These are phyloP conservation scores for Chaetomiaceae sp. DNA, from an alignment of 2,329 filamentous ascomycete species.

Conservation along the genomic window DNA sequence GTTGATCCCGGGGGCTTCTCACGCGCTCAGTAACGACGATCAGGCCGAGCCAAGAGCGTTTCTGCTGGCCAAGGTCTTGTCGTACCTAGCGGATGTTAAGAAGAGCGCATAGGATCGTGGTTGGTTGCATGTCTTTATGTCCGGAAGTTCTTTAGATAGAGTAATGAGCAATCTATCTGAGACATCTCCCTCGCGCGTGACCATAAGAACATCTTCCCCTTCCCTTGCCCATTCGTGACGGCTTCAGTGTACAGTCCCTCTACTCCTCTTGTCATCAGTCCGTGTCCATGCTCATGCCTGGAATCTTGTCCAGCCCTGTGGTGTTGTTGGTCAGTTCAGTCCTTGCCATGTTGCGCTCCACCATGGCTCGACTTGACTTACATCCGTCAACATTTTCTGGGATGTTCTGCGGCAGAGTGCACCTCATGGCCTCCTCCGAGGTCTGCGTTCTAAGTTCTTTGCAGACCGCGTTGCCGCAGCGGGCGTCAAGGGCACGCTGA, in stretches of 20 bases:
- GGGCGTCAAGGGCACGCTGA: constrained; percentile 2
- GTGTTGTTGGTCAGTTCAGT: not conserved
- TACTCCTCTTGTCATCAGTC: too few relatives aligned
- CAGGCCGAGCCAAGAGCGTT: constrained; percentile 36
- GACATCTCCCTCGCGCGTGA: too few relatives aligned
- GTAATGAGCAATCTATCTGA: too few relatives aligned
- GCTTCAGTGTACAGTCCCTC: too few relatives aligned
- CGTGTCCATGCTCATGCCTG: constrained; percentile 2
- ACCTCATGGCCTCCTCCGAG: constrained; percentile 21
- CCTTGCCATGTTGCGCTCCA: too few relatives aligned
- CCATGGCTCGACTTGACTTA: constrained; percentile 13
- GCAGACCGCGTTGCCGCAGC: constrained; percentile 22
- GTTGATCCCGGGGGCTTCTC: constrained; percentile 42
- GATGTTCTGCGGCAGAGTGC: constrained; percentile 22
- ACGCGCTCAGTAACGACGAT: constrained; percentile 44
- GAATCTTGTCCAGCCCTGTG: constrained; percentile 15
- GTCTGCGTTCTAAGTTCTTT: constrained; percentile 22
- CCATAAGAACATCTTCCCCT: too few relatives aligned
- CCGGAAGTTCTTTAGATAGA: too few relatives aligned
- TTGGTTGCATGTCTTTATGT: too few relatives aligned
- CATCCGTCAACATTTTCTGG: constrained; percentile 21
- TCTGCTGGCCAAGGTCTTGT: constrained; percentile 17
- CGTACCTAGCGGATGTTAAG: constrained; percentile 14
- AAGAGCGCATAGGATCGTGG: not conserved
- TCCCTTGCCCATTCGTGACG: too few relatives aligned